Percentiles rank a stretch among this genome's conserved stretches.
These are phyloP conservation scores for Pugionium dolabratum DNA, from an alignment of 345 rosid genomes.

Conservation along the genomic window DNA sequence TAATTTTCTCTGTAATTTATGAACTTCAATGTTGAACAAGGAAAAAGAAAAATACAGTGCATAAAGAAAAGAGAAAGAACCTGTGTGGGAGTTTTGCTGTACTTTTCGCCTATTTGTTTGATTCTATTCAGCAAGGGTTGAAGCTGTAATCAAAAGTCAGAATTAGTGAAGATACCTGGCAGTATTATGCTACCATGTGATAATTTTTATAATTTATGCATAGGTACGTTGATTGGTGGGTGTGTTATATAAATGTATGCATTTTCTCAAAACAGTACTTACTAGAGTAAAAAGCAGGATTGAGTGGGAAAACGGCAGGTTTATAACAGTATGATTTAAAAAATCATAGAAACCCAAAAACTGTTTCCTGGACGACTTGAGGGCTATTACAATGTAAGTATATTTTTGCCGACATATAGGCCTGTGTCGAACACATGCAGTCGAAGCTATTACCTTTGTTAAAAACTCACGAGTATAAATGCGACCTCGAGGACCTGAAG, in stretches of 20 bases:
- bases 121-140: constrained; percentile 73
- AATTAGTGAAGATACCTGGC: constrained; percentile 31
- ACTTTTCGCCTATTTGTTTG: constrained; percentile 64
- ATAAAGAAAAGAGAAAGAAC: constrained; percentile 42
- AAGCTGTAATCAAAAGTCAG: constrained; percentile 55
- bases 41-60: constrained; percentile 11
- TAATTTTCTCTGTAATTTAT: constrained; percentile 1
- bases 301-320: neutral
- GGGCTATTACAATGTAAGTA: neutral
- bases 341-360: neutral
- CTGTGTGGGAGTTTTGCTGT: constrained; percentile 79
- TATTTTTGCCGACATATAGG: neutral
- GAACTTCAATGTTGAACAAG: constrained; percentile 9
- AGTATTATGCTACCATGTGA: constrained; percentile 6
- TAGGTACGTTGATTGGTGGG: neutral
- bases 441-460: constrained; percentile 51
- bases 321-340: neutral
- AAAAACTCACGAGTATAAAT: constrained; percentile 78
- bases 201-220: neutral
- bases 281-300: constrained; percentile 1
- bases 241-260: constrained; percentile 11
- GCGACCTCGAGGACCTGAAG: constrained; percentile 78
- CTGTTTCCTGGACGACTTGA: constrained; percentile 6
- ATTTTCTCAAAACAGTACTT: constrained; percentile 10
- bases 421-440: constrained; percentile 1